A percentile compares a stretch with the other conserved stretches of the same genome.
These are phyloP conservation scores for Phialemonium atrogriseum DNA, from an alignment of 2,329 filamentous ascomycete species.

Conservation along the genomic window DNA sequence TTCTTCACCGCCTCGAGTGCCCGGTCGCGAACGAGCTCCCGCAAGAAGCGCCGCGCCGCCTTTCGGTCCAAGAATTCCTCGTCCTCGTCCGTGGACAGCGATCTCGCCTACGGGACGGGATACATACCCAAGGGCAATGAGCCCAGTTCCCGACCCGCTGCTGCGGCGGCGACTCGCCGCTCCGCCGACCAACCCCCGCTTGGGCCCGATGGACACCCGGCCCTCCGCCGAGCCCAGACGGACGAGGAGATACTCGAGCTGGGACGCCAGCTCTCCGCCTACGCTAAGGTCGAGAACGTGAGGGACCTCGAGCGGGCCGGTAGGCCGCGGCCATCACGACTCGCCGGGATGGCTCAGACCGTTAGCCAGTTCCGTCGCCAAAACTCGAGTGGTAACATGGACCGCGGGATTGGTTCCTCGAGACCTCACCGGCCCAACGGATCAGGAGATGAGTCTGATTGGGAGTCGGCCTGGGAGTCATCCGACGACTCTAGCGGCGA, in stretches of 20 bases:
- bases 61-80: conserved; percentile 42
- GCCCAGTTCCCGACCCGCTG: conserved; percentile 5
- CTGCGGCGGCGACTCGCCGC: conserved; percentile 5
- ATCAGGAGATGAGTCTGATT: conserved; percentile 41
- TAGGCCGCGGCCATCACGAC: conserved; percentile 26
- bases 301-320: conserved; percentile 37
- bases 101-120: conserved; percentile 47
- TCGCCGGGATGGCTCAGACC: conserved; percentile 32
- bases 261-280: conserved; percentile 43
- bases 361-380: conserved; percentile 32
- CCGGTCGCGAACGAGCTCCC: conserved; percentile 13
- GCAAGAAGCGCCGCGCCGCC: conserved; percentile 30
- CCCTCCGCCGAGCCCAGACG: conserved; percentile 28
- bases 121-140: conserved; percentile 23
- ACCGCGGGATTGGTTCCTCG: conserved; percentile 14
- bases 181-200: conserved; percentile 7
- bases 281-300: conserved; percentile 42
- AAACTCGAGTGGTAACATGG: conserved; percentile 19
- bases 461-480: conserved; percentile 52
- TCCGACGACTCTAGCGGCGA: conserved; percentile 30
- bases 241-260: conserved; percentile 51
- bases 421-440: conserved; percentile 28
- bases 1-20: conserved; percentile 20
- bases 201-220: conserved; percentile 16
- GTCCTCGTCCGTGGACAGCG: conserved; percentile 46